phyloP scores from a whole-genome alignment of 2,329 filamentous ascomycete species.

The Diplodia mutila region DNA sequence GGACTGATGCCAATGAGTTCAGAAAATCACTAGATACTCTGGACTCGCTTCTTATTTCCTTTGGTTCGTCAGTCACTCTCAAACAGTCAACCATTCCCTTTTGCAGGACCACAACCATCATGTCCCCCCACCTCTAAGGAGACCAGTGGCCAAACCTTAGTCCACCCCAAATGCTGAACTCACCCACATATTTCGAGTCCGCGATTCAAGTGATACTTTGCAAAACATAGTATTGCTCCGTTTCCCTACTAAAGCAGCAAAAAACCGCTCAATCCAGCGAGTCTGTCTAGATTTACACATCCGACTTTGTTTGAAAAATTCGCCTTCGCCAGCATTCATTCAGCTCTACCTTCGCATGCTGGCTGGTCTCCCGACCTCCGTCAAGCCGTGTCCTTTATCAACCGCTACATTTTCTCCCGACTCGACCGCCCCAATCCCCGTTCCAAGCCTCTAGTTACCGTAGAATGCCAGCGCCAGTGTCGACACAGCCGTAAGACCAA shows the following conservation, averaged over 20 bases:
- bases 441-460: not conserved
- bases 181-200: not conserved
- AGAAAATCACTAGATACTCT: not conserved
- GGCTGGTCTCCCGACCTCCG: not conserved
- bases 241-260: constrained; percentile 2
- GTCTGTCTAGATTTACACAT: constrained; percentile 8
- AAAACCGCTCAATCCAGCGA: not conserved
- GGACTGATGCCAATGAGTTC: not conserved
- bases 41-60: not conserved
- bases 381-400: not conserved
- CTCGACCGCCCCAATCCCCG: not conserved
- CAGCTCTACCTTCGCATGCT: not conserved
- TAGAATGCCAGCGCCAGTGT: constrained; percentile 21
- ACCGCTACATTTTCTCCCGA: not conserved
- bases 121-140: not conserved
- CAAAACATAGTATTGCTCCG: constrained; percentile 9
- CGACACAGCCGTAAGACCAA: constrained; percentile 57
- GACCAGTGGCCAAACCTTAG: not conserved
- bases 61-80: not conserved
- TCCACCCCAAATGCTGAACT: not conserved
- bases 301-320: not conserved
- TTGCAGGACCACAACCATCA: not conserved
- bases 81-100: not conserved
- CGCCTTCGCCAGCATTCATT: not conserved
- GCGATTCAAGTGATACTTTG: not conserved